Evolutionary conservation across 352 stramenopile genomes (phyloP).

Genomic region (Globisporangium yorkense): DNA sequence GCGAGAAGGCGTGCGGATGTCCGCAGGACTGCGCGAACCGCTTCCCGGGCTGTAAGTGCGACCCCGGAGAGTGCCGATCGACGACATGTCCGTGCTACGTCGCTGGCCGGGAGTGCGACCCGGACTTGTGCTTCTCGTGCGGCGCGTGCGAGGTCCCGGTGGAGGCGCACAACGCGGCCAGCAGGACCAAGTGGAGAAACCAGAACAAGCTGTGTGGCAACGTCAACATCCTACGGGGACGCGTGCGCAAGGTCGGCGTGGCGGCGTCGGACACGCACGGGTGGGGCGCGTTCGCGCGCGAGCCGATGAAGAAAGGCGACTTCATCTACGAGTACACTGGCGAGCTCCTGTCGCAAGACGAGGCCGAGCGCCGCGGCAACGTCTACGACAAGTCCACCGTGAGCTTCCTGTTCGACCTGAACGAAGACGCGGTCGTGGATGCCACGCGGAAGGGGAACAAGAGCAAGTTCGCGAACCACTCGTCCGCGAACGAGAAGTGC

Average conservation of each 20-base stretch:
- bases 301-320: conserved; percentile 46
- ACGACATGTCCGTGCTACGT: conserved; percentile 66
- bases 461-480: conserved; percentile 92
- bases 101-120: conserved; percentile 62
- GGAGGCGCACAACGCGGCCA: conserved; percentile 27
- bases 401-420: conserved; percentile 94
- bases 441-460: conserved; percentile 94
- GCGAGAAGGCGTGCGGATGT: conserved; percentile 62
- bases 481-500: conserved; percentile 73
- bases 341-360: conserved; percentile 87
- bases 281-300: conserved; percentile 63
- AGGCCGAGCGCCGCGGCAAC: conserved; percentile 80
- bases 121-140: conserved; percentile 60
- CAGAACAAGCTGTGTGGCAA: conserved; percentile 58
- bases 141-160: conserved; percentile 60
- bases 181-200: conserved; percentile 18
- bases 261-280: conserved; percentile 61
- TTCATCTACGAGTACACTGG: conserved; percentile 89
- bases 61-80: conserved; percentile 47
- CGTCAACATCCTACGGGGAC: conserved; percentile 59
- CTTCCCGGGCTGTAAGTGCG: conserved; percentile 68
- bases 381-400: conserved; percentile 88
- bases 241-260: conserved; percentile 45
- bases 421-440: conserved; percentile 90
- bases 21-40: conserved; percentile 64